Evolutionary conservation across 306 rosid genomes (phyloP).

Genomic region (Arachis hypogaea): DNA sequence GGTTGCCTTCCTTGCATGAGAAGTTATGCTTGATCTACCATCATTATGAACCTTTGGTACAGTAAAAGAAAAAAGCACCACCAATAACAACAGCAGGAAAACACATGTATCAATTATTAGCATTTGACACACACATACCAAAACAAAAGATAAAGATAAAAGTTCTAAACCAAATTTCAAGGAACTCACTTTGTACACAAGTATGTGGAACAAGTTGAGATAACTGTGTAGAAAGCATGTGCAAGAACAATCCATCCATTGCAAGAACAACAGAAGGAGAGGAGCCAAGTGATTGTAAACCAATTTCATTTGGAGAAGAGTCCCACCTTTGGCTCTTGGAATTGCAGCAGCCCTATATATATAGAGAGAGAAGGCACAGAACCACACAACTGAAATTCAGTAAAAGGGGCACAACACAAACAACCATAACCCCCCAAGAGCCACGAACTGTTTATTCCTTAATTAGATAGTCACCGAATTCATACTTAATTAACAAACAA

Average conservation of each 20-base stretch:
- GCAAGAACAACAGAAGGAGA: conserved; percentile 71
- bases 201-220: conserved; percentile 77
- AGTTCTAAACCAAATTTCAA: neutral
- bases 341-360: conserved; percentile 84
- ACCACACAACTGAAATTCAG: conserved; percentile 37
- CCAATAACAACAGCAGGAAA: conserved; percentile 9
- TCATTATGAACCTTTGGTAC: conserved; percentile 68
- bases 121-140: neutral
- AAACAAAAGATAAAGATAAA: conserved; percentile 18
- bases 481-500: neutral
- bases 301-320: conserved; percentile 85
- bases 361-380: neutral
- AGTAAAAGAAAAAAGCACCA: conserved; percentile 5
- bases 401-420: conserved; percentile 23
- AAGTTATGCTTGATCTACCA: conserved; percentile 66
- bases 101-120: neutral
- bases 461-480: too few species aligned
- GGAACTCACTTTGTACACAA: conserved; percentile 75
- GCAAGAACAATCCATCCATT: conserved; percentile 94
- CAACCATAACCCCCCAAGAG: neutral
- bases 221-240: conserved; percentile 77
- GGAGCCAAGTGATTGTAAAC: conserved; percentile 90
- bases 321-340: conserved; percentile 84
- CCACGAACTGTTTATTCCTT: too few species aligned
- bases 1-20: conserved; percentile 88